These are phyloP conservation scores for Phaeotremella skinneri DNA, from an alignment of 768 basidiomycete genomes.

Conservation along the genomic window DNA sequence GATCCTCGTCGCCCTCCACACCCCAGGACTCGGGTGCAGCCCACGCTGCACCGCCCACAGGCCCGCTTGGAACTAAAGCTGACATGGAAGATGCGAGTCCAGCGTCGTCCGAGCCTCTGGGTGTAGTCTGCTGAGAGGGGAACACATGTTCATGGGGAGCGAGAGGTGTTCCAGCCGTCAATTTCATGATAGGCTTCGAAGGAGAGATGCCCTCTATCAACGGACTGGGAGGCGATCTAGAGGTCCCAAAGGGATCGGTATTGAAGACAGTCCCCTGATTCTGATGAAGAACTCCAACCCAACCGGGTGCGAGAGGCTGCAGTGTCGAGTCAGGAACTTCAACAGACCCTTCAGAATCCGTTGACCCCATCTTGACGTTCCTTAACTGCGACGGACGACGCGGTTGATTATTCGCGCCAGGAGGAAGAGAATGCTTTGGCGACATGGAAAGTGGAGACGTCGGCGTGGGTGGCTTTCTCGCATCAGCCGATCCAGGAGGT, in stretches of 20 bases:
- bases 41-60: conserved; percentile 53
- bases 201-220: conserved; percentile 10
- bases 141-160: not conserved
- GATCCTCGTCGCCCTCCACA: conserved; percentile 52
- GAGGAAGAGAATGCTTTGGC: conserved; percentile 26
- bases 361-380: conserved; percentile 45
- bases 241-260: conserved; percentile 42
- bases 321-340: conserved; percentile 9
- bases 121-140: not conserved
- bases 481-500: conserved; percentile 25
- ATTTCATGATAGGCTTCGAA: not conserved
- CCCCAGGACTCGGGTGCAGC: conserved; percentile 57
- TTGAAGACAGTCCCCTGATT: conserved; percentile 39
- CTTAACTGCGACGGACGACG: conserved; percentile 50
- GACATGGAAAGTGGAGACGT: conserved; percentile 39
- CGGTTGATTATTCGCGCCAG: conserved; percentile 30
- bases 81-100: not conserved
- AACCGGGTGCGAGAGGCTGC: conserved; percentile 33
- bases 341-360: conserved; percentile 26
- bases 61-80: conserved; percentile 6
- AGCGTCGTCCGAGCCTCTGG: not conserved
- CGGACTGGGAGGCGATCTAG: not conserved
- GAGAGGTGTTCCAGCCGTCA: conserved; percentile 3
- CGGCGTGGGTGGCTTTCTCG: conserved; percentile 24
- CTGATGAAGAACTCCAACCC: conserved; percentile 16